Evolutionary conservation across 1,284 basidiomycete genomes (phyloP).

Genomic region (Cryptococcus wingfieldii): DNA sequence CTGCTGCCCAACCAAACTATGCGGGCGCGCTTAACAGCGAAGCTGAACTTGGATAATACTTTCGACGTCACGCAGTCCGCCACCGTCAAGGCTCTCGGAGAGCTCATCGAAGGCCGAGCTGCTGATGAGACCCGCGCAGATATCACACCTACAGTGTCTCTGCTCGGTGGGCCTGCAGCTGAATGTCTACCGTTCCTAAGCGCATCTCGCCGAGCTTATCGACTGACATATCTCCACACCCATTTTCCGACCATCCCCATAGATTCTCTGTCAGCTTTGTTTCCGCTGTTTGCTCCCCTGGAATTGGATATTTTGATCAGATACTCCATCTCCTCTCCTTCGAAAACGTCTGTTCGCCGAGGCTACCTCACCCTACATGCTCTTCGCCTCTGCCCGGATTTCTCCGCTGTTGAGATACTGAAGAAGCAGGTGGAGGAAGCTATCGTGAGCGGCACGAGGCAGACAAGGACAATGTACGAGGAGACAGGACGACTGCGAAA

Average conservation of each 20-base stretch:
- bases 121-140: constrained; percentile 11
- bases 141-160: not conserved
- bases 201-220: constrained; percentile 15
- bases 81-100: constrained; percentile 24
- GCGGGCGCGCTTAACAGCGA: not conserved
- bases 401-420: constrained; percentile 57
- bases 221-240: constrained; percentile 44
- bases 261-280: constrained; percentile 57
- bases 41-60: too few species aligned
- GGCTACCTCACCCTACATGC: constrained; percentile 63
- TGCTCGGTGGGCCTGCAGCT: not conserved
- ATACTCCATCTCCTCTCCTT: constrained; percentile 58
- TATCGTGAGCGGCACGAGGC: constrained; percentile 59
- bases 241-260: constrained; percentile 63
- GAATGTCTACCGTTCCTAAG: constrained; percentile 9
- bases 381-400: constrained; percentile 62
- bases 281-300: constrained; percentile 71
- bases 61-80: constrained; percentile 21
- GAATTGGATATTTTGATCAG: constrained; percentile 67
- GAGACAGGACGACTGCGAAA: constrained; percentile 72
- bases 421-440: constrained; percentile 57
- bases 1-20: constrained; percentile 34
- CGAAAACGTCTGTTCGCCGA: constrained; percentile 46
- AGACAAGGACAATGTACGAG: constrained; percentile 73
- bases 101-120: constrained; percentile 24